Evolutionary conservation across 1,284 basidiomycete species (phyloP).

Genomic region (Ceratobasidium papillatum): DNA sequence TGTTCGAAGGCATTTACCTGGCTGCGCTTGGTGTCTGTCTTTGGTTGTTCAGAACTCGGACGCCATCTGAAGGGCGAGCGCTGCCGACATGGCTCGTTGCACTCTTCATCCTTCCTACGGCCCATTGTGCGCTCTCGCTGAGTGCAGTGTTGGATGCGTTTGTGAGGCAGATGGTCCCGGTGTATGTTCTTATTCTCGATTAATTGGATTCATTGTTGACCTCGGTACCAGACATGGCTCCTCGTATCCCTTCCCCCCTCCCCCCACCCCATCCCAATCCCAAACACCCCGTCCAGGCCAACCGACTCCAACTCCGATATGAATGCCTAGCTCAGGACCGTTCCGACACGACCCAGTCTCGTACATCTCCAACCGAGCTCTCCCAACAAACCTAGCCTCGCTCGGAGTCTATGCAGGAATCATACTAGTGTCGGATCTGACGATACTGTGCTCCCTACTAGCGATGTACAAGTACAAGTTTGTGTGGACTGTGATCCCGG

Average conservation of each 20-base stretch:
- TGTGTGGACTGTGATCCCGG: constrained; percentile 9
- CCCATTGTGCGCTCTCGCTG: constrained; percentile 36
- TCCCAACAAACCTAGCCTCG: constrained; percentile 21
- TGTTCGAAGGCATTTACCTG: constrained; percentile 21
- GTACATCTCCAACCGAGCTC: constrained; percentile 25
- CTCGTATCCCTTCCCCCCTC: not conserved
- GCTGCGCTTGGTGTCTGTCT: constrained; percentile 26
- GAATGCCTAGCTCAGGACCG: not conserved
- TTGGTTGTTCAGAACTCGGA: constrained; percentile 6
- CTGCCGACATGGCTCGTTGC: constrained; percentile 32
- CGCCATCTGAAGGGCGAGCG: constrained; percentile 13
- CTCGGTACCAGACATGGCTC: not conserved
- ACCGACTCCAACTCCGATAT: not conserved
- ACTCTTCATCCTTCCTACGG: constrained; percentile 24
- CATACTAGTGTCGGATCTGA: constrained; percentile 25
- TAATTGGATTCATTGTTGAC: not conserved
- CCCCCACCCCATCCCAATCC: not conserved
- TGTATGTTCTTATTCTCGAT: constrained; percentile 4
- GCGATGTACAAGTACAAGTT: constrained; percentile 33
- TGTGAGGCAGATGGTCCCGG: not conserved
- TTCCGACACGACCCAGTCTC: not conserved
- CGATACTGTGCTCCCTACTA: constrained; percentile 21
- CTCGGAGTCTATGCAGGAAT: constrained; percentile 25
- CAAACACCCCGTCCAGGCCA: not conserved
- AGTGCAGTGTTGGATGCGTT: constrained; percentile 34